These are phyloP conservation scores for Panaeolus papilionaceus DNA, from an alignment of 768 basidiomycete genomes.

Conservation along the genomic window DNA sequence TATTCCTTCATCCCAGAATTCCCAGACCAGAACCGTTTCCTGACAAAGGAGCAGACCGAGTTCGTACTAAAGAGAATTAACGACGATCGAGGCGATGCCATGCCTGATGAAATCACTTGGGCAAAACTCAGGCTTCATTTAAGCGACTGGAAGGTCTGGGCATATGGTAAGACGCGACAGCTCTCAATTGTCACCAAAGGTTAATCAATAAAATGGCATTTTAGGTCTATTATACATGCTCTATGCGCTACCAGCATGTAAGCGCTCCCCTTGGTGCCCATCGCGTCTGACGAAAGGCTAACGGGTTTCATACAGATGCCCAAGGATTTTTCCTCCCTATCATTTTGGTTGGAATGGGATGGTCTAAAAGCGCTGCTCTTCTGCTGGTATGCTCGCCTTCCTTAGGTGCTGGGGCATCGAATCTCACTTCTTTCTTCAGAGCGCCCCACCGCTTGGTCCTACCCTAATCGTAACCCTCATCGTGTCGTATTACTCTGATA, in stretches of 20 bases:
- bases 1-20: conserved; percentile 53
- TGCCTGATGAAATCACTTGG: conserved; percentile 47
- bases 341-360: conserved; percentile 54
- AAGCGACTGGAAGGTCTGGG: conserved; percentile 53
- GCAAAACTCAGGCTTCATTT: conserved; percentile 45
- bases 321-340: conserved; percentile 55
- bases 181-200: background rate
- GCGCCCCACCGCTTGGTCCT: conserved; percentile 52
- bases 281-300: background rate
- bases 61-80: conserved; percentile 52
- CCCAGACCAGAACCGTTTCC: conserved; percentile 53
- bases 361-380: conserved; percentile 34
- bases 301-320: conserved; percentile 35
- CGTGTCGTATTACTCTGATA: conserved; percentile 54
- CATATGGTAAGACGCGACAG: conserved; percentile 38
- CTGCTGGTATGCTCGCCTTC: conserved; percentile 39
- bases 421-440: conserved; percentile 31
- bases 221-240: conserved; percentile 52
- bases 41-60: conserved; percentile 48
- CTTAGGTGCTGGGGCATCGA: background rate
- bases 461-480: conserved; percentile 42
- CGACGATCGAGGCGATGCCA: conserved; percentile 55
- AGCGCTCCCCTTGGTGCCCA: conserved; percentile 17
- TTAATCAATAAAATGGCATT: background rate
- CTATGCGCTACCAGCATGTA: conserved; percentile 48